Percentiles rank a stretch among this genome's conserved stretches.
phyloP scores from a whole-genome alignment of 176 grass and related monocot genomes.

The Saccharum spontaneum region DNA sequence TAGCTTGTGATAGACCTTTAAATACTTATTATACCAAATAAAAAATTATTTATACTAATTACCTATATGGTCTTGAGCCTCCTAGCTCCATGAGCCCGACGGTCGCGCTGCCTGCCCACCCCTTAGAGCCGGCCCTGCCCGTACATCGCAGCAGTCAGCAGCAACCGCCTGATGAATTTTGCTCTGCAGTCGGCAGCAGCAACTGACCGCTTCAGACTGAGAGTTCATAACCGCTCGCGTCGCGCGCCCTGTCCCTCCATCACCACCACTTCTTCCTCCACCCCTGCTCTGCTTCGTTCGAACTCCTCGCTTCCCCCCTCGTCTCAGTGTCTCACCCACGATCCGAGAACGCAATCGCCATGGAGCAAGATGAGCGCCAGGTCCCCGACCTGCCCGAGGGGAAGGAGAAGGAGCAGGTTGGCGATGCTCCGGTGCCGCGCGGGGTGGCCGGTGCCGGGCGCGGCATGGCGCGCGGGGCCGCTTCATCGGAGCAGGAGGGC shows the following conservation, averaged over 20 bases:
- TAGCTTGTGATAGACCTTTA: too few species aligned
- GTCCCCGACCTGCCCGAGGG: background rate
- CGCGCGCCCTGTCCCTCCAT: background rate
- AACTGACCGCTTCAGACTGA: background rate
- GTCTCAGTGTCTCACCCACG: background rate
- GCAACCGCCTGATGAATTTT: background rate
- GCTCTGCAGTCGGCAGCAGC: background rate
- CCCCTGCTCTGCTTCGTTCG: background rate
- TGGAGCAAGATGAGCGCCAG: conserved; percentile 15
- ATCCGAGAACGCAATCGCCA: background rate
- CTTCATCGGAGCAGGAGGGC: background rate
- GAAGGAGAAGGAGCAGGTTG: background rate
- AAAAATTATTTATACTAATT: too few species aligned
- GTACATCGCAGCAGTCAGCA: background rate
- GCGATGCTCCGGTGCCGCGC: background rate
- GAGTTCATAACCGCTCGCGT: conserved; percentile 1
- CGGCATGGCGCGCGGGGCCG: background rate
- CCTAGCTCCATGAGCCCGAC: too few species aligned
- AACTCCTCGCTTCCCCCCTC: background rate
- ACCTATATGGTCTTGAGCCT: too few species aligned
- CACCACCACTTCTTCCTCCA: background rate
- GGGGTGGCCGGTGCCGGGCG: background rate
- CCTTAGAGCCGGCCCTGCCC: background rate
- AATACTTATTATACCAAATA: too few species aligned
- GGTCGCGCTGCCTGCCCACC: too few species aligned